Conservation (phyloP, 768 basidiomycete genomes). For the Psilocybe cubensis region DNA sequence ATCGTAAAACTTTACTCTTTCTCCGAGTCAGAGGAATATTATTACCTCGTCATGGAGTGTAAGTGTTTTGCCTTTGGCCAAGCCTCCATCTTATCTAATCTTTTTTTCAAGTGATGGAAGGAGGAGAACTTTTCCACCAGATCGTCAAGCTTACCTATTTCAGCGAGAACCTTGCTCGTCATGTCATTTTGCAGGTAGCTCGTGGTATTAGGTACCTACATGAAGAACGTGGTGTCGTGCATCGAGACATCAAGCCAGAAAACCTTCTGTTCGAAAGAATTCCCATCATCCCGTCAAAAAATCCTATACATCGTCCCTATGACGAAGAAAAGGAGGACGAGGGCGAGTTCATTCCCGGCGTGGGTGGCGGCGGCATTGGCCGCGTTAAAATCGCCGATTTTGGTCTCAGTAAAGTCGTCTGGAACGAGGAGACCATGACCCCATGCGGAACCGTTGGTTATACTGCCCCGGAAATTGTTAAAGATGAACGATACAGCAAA, state of each 20-base stretch:
- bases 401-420: constrained; percentile 95
- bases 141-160: constrained; percentile 99
- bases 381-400: constrained; percentile 99
- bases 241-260: constrained; percentile 99
- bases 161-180: constrained; percentile 94
- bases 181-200: constrained; percentile 96
- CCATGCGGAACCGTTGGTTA: constrained; percentile 99
- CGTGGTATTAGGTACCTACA: constrained; percentile 94
- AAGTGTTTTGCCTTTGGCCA: constrained; percentile 32
- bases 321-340: constrained; percentile 99
- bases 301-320: constrained; percentile 78
- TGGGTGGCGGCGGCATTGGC: constrained; percentile 97
- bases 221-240: constrained; percentile 97
- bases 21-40: constrained; percentile 90
- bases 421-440: constrained; percentile 99
- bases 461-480: constrained; percentile 99
- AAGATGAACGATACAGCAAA: constrained; percentile 95
- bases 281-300: constrained; percentile 86
- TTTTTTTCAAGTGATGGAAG: constrained; percentile 79
- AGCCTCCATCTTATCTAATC: constrained; percentile 17
- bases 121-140: constrained; percentile 98
- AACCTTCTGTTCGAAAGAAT: constrained; percentile 94
- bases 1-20: constrained; percentile 93
- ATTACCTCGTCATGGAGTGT: constrained; percentile 94
- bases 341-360: constrained; percentile 89